phyloP scores from a whole-genome alignment of 495 filamentous ascomycete species.

The Hypoxylon intermedium region DNA sequence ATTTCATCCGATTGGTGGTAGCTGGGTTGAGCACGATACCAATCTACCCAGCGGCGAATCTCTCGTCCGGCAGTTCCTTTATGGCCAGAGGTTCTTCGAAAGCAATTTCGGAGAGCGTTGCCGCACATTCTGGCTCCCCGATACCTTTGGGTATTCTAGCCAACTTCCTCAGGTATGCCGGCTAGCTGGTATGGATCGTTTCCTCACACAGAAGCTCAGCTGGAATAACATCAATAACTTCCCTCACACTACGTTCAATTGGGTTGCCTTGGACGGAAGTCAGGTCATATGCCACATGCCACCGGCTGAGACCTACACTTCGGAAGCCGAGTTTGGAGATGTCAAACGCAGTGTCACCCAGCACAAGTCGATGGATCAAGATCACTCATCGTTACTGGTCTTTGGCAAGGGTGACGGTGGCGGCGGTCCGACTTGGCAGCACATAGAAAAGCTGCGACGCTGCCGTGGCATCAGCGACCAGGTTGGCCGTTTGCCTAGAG shows the following conservation, averaged over 20 bases:
- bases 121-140: conserved; percentile 94
- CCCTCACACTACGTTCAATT: conserved; percentile 97
- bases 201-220: conserved; percentile 94
- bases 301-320: conserved; percentile 92
- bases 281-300: conserved; percentile 98
- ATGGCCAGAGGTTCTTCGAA: conserved; percentile 93
- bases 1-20: conserved; percentile 95
- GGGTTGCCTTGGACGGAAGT: conserved; percentile 92
- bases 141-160: conserved; percentile 96
- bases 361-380: conserved; percentile 94
- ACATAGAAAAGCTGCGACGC: conserved; percentile 93
- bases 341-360: conserved; percentile 88
- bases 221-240: conserved; percentile 99
- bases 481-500: conserved; percentile 79
- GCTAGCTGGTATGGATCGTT: conserved; percentile 89
- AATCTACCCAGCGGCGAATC: conserved; percentile 97
- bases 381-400: conserved; percentile 83
- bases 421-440: conserved; percentile 91
- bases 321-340: conserved; percentile 93
- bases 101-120: conserved; percentile 89
- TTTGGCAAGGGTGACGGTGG: conserved; percentile 98
- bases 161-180: conserved; percentile 94
- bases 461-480: conserved; percentile 93
- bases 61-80: conserved; percentile 91
- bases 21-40: conserved; percentile 99